Base-by-base conservation (phyloP, 2,329 filamentous ascomycete species). In the Apiospora pterosperma region DNA sequence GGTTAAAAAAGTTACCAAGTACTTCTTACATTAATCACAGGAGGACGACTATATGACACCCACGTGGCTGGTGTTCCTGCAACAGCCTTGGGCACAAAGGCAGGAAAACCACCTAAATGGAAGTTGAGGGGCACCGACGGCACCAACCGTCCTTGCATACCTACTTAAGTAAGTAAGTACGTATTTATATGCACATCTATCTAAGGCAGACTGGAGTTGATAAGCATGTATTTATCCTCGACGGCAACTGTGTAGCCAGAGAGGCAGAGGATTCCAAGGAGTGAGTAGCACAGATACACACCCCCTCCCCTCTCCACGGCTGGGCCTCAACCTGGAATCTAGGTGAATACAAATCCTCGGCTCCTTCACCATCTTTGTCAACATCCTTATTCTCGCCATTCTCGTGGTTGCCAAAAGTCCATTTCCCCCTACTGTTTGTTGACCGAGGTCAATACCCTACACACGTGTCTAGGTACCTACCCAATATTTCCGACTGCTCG, bases 161-260 rank as follows among this genome's bases (percentile, higher is more conserved):
- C 31, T n/a, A 16, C 28, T 31, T 28, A 12, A 10, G 41, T 5
- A 21, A 23, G 41, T 39, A 39, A 14, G 14, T 39, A n/a, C 16
- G 21, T 44, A 48, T 11, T 3, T 28, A 48, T 4, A 14, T 28
- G 23, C 16, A 28, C 23, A 16, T 48, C 23, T 16, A 14, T 23
- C 42, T 23, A 42, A 42, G 39, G 21, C 42, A 25, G 21, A 48
- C 42, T 55, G 48, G 16, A 21, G 16, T 55, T 55, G 48, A 55
- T 55, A 55, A 55, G 48, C 48, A 55, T 55, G 48, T 34, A 55
- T 55, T 55, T 55, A 55, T 55, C 48, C 48, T 55, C 48, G 28
- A 31, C 28, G 25, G 48, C 16, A 55, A 19, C 48, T 55, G n/a
- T n/a, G n/a, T n/a, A 19, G 16, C 48, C 48, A 55, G 6, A 55